Percentiles rank a stretch among this genome's conserved stretches.
Evolutionary conservation across 2,329 filamentous ascomycete genomes (phyloP).

Genomic region (Uncinocarpus reesii): DNA sequence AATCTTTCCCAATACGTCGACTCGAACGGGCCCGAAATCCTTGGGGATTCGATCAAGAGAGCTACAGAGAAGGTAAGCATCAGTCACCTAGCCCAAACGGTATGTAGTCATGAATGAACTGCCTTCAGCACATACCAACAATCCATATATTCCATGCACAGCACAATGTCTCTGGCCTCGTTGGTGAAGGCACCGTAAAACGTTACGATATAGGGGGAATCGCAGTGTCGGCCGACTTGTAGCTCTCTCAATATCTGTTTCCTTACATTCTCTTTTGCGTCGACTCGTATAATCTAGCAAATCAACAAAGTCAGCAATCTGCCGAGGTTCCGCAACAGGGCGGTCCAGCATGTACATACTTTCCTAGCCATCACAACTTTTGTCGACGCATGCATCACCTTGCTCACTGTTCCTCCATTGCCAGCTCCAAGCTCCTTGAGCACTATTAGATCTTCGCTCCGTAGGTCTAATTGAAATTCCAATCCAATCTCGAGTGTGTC

Average conservation of each 20-base stretch:
- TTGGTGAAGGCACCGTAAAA: slow-evolving; percentile 98
- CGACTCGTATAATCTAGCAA: slow-evolving; percentile 82
- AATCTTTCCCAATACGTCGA: slow-evolving; percentile 95
- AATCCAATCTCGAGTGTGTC: slow-evolving; percentile 89
- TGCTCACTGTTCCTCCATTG: slow-evolving; percentile 96
- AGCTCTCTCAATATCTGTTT: slow-evolving; percentile 95
- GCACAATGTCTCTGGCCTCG: slow-evolving; percentile 91
- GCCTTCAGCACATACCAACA: slow-evolving; percentile 66
- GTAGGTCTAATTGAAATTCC: slow-evolving; percentile 87
- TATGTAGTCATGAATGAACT: slow-evolving; percentile 9
- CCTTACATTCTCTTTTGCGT: slow-evolving; percentile 92
- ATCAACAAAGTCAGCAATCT: not conserved
- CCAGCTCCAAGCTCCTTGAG: slow-evolving; percentile 90
- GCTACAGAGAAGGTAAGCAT: slow-evolving; percentile 39
- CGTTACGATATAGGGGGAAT: slow-evolving; percentile 91
- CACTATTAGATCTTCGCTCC: slow-evolving; percentile 83
- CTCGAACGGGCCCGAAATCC: slow-evolving; percentile 86
- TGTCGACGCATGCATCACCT: slow-evolving; percentile 87
- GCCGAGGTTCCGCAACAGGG: not conserved
- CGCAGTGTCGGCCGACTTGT: slow-evolving; percentile 97
- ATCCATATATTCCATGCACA: slow-evolving; percentile 99
- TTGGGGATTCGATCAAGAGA: slow-evolving; percentile 88
- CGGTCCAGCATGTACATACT: slow-evolving; percentile 43
- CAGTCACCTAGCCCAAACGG: slow-evolving; percentile 16
- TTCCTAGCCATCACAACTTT: slow-evolving; percentile 97